phyloP scores from a whole-genome alignment of 805 yeast genomes.

The Ogataea philodendri region DNA sequence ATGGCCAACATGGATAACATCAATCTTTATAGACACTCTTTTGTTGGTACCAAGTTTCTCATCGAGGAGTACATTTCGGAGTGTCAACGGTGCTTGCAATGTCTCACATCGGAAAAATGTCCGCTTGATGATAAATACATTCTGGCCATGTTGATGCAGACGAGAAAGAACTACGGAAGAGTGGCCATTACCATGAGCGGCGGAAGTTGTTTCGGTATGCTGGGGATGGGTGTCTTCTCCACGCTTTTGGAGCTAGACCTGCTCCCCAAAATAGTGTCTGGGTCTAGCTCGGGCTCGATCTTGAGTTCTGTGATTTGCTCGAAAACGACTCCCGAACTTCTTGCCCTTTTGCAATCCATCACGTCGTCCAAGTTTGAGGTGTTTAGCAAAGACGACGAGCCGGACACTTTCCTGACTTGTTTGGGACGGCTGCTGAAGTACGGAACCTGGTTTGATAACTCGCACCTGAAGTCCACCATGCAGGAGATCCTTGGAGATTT shows the following conservation, averaged over 20 bases:
- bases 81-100: slow-evolving; percentile 51
- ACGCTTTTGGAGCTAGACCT: slow-evolving; percentile 71
- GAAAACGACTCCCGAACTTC: slow-evolving; percentile 69
- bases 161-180: slow-evolving; percentile 88
- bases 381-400: slow-evolving; percentile 47
- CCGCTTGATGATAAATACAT: slow-evolving; percentile 65
- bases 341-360: slow-evolving; percentile 56
- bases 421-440: slow-evolving; percentile 67
- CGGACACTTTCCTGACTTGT: slow-evolving; percentile 50
- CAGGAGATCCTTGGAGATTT: slow-evolving; percentile 77
- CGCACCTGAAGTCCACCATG: slow-evolving; percentile 70
- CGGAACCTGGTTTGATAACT: slow-evolving; percentile 87
- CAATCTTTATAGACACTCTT: slow-evolving; percentile 71
- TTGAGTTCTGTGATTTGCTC: slow-evolving; percentile 87
- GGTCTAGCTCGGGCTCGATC: slow-evolving; percentile 95
- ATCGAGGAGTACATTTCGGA: slow-evolving; percentile 83
- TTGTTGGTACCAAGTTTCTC: slow-evolving; percentile 79
- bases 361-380: slow-evolving; percentile 54
- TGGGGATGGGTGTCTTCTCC: slow-evolving; percentile 88
- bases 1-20: slow-evolving; percentile 85
- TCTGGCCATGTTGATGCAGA: slow-evolving; percentile 77
- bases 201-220: slow-evolving; percentile 90
- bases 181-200: slow-evolving; percentile 95
- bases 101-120: slow-evolving; percentile 38
- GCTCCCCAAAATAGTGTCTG: slow-evolving; percentile 85